Evolutionary conservation across 2,329 filamentous ascomycete species (phyloP).

Genomic region (Samsoniella hepiali): DNA sequence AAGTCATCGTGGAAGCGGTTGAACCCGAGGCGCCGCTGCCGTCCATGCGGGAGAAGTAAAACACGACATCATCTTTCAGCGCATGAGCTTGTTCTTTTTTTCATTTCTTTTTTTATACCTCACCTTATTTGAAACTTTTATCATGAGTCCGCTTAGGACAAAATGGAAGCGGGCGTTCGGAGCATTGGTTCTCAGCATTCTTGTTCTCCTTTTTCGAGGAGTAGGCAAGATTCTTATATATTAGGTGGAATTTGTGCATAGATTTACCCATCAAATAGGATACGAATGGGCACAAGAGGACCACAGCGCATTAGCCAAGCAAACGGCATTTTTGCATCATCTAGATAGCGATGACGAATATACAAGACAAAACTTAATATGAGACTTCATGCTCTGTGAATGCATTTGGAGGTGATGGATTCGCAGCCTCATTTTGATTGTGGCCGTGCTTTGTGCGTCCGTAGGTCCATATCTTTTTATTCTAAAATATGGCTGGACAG

Average conservation of each 20-base stretch:
- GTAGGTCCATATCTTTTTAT: no score
- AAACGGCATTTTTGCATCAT: slow-evolving; percentile 3
- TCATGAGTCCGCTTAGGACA: neutral
- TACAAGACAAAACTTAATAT: neutral
- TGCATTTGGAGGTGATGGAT: no score
- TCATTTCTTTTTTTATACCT: slow-evolving; percentile 8
- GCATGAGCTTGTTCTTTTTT: neutral
- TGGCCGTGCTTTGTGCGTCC: no score
- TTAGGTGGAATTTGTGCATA: neutral
- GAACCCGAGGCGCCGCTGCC: neutral
- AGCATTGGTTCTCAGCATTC: slow-evolving; percentile 3
- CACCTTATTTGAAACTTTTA: slow-evolving; percentile 2
- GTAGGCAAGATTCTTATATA: neutral
- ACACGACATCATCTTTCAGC: neutral
- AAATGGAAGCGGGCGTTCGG: slow-evolving; percentile 5
- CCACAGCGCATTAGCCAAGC: neutral
- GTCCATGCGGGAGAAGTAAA: slow-evolving; percentile 19
- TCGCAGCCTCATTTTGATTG: no score
- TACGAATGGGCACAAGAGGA: neutral
- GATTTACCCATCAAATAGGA: neutral
- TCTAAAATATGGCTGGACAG: no score
- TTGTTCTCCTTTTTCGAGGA: neutral
- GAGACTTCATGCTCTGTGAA: no score
- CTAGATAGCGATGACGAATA: slow-evolving; percentile 2
- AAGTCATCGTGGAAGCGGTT: slow-evolving; percentile 14